Conservation (phyloP, 2,329 filamentous ascomycete genomes). For the Colletotrichum cordylinicola region DNA sequence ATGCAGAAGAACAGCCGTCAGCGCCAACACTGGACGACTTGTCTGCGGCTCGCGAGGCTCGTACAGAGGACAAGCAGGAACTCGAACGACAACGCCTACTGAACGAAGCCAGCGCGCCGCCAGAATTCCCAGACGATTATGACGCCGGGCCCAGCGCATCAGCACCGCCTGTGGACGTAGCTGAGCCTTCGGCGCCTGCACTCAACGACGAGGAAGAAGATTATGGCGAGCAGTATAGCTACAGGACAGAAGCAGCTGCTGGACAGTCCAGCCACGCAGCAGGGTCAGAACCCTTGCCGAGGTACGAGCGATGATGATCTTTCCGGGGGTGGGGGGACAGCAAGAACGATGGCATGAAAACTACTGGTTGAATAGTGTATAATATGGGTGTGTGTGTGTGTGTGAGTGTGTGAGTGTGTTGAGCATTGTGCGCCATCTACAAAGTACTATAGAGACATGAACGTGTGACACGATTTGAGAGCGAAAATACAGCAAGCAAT, state of each 20-base stretch:
- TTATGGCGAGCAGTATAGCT: constrained; percentile 41
- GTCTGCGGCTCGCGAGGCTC: constrained; percentile 29
- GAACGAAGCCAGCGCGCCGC: constrained; percentile 68
- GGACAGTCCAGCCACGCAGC: constrained; percentile 4
- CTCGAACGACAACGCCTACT: constrained; percentile 71
- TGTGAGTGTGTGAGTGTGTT: constrained; percentile 5
- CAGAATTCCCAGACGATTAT: constrained; percentile 60
- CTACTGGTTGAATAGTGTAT: constrained; percentile 15
- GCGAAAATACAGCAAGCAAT: constrained; percentile 12
- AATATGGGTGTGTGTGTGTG: constrained; percentile 1
- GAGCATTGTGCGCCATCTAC: constrained; percentile 19
- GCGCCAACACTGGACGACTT: constrained; percentile 55
- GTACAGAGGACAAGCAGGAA: constrained; percentile 80
- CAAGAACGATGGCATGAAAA: not conserved
- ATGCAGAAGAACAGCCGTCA: constrained; percentile 40
- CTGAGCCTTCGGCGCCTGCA: constrained; percentile 61
- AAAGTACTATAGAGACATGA: constrained; percentile 17
- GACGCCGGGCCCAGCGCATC: constrained; percentile 39
- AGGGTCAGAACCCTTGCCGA: constrained; percentile 35
- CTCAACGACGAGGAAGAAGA: constrained; percentile 63
- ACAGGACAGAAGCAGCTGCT: constrained; percentile 8
- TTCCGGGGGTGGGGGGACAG: not conserved
- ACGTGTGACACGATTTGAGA: constrained; percentile 14
- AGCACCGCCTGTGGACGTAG: constrained; percentile 29
- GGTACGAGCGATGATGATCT: constrained; percentile 40